These are phyloP conservation scores for Zostera marina DNA, from an alignment of 116 monocot genomes.

Conservation along the genomic window DNA sequence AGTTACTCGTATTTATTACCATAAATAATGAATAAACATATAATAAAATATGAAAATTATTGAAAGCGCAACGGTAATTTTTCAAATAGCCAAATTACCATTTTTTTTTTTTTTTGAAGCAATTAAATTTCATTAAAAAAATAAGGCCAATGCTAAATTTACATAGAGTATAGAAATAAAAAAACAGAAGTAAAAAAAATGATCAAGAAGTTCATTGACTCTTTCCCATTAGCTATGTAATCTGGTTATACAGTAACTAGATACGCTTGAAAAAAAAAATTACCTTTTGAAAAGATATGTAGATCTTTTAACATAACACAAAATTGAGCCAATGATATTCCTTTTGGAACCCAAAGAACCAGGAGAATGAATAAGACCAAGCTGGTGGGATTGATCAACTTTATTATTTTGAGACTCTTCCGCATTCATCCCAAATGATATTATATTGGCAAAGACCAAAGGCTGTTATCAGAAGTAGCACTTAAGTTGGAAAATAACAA, in stretches of 20 bases:
- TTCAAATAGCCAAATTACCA: constrained; percentile 22
- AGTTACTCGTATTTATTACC: no score
- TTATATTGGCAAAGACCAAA: constrained; percentile 38
- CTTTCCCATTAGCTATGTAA: no score
- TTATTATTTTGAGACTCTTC: constrained; percentile 6
- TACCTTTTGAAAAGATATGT: constrained; percentile 42
- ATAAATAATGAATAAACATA: no score
- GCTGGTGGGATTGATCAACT: constrained; percentile 3
- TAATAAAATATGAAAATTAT: not conserved
- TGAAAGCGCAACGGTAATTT: not conserved
- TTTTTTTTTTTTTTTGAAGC: no score
- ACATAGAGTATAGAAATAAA: no score
- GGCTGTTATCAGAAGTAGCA: constrained; percentile 28
- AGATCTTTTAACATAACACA: constrained; percentile 28
- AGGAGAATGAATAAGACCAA: not conserved
- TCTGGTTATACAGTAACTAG: no score
- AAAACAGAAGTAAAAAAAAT: no score
- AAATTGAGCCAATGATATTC: constrained; percentile 18
- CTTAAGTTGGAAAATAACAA: not conserved
- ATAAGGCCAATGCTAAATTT: no score
- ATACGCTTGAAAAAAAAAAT: no score
- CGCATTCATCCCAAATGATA: constrained; percentile 13
- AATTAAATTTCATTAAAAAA: no score
- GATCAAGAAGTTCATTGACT: no score
- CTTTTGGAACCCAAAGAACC: constrained; percentile 4